Evolutionary conservation across 352 stramenopile species (phyloP), one percentile per base, ranked within the genome.

Genomic region (Thalassiosira pacifica): DNA sequence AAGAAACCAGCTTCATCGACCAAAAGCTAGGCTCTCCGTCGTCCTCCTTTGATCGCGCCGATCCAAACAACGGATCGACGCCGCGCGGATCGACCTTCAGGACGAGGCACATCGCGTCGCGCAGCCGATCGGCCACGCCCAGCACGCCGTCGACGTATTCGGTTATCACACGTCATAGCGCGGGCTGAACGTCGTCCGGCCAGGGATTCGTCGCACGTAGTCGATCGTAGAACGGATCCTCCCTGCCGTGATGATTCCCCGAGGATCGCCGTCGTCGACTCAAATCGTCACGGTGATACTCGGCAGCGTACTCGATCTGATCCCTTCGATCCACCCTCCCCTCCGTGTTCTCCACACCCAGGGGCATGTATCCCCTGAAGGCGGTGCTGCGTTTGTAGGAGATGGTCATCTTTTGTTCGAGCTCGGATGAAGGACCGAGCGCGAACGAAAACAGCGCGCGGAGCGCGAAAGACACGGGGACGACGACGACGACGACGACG

Each of bases 341-440:
- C 26, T 82, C 81, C 29, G 90, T 94, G 75, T 94, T 94, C 79
- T 94, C 88, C 22, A 92, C 77, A 8, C 90, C 90, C 37, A 94
- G 32, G 10, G 81, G 71, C 90, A 94, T 94, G 76, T 93, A 94
- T n/a, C 90, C 90, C 68, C 88, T 76, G 72, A 94, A 94, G 31
- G 52, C 69, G 40, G 88, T 65, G 48, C 74, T 85, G 34, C 91
- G 60, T 76, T 91, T 79, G 55, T 94, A 94, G 0, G 78, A 90
- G 22, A 93, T 93, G 5, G 67, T 60, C 57, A 87, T 82, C 68
- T 93, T 94, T 76, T 92, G 63, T 18, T 85, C 59, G 1, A 90
- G 26, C 27, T n/a, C n/a, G n/a, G n/a, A n/a, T n/a, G n/a, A n/a
- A n/a, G n/a, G n/a, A n/a, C n/a, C n/a, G n/a, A n/a, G n/a, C n/a